phyloP scores from a whole-genome alignment of 148 eudicot species.

The Fagopyrum esculentum region DNA sequence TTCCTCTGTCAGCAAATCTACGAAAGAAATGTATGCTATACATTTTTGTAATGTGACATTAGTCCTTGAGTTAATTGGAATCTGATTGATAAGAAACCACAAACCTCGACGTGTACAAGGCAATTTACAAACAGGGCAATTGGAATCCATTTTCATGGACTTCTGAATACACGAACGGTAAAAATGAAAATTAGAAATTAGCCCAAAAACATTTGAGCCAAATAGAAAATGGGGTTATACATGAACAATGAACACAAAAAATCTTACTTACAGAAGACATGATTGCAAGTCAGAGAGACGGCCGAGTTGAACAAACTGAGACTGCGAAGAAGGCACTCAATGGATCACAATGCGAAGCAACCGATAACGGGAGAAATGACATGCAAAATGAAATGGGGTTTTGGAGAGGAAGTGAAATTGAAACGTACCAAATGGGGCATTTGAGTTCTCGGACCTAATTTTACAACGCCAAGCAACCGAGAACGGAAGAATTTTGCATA shows the following conservation, averaged over 20 bases:
- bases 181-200: background rate
- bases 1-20: background rate
- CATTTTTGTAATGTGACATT: background rate
- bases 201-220: background rate
- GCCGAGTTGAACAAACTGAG: conserved; percentile 65
- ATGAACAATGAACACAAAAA: background rate
- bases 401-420: background rate
- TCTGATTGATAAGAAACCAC: background rate
- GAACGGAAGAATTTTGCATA: no score
- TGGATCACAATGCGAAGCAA: background rate
- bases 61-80: background rate
- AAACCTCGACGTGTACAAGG: conserved; percentile 70
- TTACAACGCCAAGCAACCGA: no score
- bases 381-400: background rate
- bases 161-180: conserved; percentile 63
- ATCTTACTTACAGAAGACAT: conserved; percentile 84
- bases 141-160: conserved; percentile 8
- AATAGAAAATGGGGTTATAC: background rate
- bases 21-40: background rate
- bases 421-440: conserved; percentile 72
- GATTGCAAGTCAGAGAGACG: conserved; percentile 80
- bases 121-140: conserved; percentile 91
- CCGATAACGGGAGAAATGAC: background rate
- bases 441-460: conserved; percentile 64
- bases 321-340: conserved; percentile 29